Percentiles rank a stretch among this genome's conserved stretches.
phyloP scores from a whole-genome alignment of 257 asterid species.

The Solanum pimpinellifolium region DNA sequence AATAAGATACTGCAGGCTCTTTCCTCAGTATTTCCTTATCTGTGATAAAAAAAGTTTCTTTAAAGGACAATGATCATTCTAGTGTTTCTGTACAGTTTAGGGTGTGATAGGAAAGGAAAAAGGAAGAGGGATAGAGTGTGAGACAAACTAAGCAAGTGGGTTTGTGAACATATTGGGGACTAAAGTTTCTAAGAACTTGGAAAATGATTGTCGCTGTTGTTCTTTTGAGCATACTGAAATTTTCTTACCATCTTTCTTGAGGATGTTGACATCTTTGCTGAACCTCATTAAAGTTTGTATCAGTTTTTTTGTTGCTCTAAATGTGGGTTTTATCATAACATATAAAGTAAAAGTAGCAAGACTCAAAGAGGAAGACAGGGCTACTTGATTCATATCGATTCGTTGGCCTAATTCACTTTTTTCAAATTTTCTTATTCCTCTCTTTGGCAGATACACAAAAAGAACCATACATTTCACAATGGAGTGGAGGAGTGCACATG shows the following conservation, averaged over 20 bases:
- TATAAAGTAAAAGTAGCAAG: not conserved
- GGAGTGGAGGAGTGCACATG: slow-evolving; percentile 51
- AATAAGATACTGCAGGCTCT: not conserved
- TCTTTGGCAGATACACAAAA: slow-evolving; percentile 27
- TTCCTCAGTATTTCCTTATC: not conserved
- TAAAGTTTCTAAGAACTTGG: not conserved
- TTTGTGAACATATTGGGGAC: not conserved
- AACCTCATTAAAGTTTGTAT: not conserved
- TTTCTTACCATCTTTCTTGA: not conserved
- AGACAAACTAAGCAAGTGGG: not conserved
- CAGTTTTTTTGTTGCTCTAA: not conserved
- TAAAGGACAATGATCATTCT: not conserved
- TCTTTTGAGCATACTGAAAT: not conserved
- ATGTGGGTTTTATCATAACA: not conserved
- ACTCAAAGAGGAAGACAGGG: not conserved
- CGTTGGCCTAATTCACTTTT: not conserved
- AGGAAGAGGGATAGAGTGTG: not conserved
- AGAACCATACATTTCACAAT: slow-evolving; percentile 20
- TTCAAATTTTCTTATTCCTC: not conserved
- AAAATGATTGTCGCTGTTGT: not conserved
- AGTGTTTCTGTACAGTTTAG: not conserved
- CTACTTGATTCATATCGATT: not conserved
- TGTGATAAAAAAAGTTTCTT: not conserved
- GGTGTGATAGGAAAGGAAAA: not conserved
- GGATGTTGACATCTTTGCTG: not conserved